A percentile compares a stretch with the other conserved stretches of the same genome.
phyloP scores from a whole-genome alignment of 331 rosid species.

The Prunus yedoensis region DNA sequence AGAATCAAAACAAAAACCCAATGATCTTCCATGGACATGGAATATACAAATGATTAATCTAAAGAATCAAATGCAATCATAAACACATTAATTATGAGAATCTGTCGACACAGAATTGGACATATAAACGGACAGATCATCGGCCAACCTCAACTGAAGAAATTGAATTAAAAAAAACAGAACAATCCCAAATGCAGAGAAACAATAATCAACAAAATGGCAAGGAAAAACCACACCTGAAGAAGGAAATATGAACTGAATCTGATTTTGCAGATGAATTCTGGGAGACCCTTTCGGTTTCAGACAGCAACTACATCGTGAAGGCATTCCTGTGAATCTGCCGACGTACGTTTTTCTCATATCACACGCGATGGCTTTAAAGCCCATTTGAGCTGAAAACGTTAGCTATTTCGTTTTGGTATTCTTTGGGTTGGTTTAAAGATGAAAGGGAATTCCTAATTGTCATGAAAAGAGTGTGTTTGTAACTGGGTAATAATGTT shows the following conservation, averaged over 20 bases:
- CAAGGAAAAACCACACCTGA: constrained; percentile 8
- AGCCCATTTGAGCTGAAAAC: constrained; percentile 5
- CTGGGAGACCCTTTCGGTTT: constrained; percentile 10
- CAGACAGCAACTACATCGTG: constrained; percentile 3
- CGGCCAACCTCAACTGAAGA: background rate
- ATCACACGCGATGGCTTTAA: background rate
- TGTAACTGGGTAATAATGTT: constrained; percentile 4
- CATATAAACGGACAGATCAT: constrained; percentile 11
- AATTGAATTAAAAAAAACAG: background rate
- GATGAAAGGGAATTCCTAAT: background rate
- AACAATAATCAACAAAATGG: background rate
- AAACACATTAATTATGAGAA: background rate
- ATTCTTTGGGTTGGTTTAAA: background rate
- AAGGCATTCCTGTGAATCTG: background rate
- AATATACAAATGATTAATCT: background rate
- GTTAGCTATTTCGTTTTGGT: background rate
- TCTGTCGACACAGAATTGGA: background rate
- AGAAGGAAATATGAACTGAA: constrained; percentile 1
- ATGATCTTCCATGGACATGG: background rate
- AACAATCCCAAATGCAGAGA: background rate
- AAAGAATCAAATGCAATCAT: background rate
- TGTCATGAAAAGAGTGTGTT: constrained; percentile 16
- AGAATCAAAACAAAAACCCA: background rate
- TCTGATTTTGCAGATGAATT: background rate
- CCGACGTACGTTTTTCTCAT: background rate